Percentiles rank a stretch among this genome's conserved stretches.
Evolutionary conservation across 257 asterid species (phyloP).

Genomic region (Jacaranda mimosifolia): DNA sequence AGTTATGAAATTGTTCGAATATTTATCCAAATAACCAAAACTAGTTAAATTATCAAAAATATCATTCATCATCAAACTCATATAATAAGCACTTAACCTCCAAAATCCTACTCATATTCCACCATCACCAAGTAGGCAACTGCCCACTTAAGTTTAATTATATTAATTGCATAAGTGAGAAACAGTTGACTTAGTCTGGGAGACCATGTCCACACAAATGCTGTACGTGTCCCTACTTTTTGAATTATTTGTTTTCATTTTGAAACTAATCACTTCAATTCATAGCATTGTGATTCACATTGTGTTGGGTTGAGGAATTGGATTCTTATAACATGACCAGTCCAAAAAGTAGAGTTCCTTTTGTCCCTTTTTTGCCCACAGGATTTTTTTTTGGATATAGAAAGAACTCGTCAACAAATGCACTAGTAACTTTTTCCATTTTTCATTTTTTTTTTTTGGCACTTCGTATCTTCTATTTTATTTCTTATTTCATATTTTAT

Average conservation of each 20-base stretch:
- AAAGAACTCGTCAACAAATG: background rate
- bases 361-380: background rate
- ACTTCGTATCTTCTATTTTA: no score
- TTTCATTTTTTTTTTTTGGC: no score
- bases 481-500: no score
- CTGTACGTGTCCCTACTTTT: background rate
- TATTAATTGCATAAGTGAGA: background rate
- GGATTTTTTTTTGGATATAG: background rate
- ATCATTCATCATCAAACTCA: background rate
- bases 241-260: background rate
- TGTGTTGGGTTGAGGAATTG: background rate
- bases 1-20: no score
- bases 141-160: background rate
- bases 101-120: background rate
- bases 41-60: background rate
- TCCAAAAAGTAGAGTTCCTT: background rate
- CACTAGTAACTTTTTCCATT: no score
- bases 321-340: background rate
- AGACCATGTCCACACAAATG: no score
- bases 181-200: background rate
- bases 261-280: background rate
- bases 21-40: no score
- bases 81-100: background rate
- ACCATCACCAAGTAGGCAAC: background rate
- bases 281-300: background rate